Base-by-base conservation (phyloP, 257 asterid genomes). In the Ajuga chamaepitys region DNA sequence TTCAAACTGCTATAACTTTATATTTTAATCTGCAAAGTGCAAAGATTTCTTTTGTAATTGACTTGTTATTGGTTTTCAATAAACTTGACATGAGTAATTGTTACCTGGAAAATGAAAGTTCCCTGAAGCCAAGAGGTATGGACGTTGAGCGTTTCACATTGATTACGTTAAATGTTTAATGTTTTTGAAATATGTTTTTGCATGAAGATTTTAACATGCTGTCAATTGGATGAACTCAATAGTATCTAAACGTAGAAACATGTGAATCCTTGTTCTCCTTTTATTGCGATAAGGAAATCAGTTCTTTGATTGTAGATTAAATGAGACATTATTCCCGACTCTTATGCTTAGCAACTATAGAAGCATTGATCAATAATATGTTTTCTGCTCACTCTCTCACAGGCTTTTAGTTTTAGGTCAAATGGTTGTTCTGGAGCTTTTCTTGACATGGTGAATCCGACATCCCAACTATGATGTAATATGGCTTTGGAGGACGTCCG, bases 401-500 rank as follows among this genome's bases (percentile, higher is more conserved):
- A 83, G 89, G 76, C 86, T 83, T 45, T 62, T 83, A 4, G 51
- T 83, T 24, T 64, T 48, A 3, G 51, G 78, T 11, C 81, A 86
- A 37, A 68, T 81, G 75, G 79, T 83, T 60, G 81, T 77, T 62
- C 85, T 83, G 30, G 89, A 71, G 37, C 67, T 78, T 59, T 83
- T 83, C 80, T 73, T 83, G 76, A 71, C 80, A 57, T 83, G 86
- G 86, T 76, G 89, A 64, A 64, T 83, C 62, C 62, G 38, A 0
- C 81, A 81, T 75, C 89, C 86, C 13, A 83, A 83, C 75, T 81
- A 68, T 1, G 85, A 78, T 17, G 89, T 86, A 14, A 52, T 81
- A 3, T 83, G 89, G 89, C 82, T 83, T 2, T 83, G 89, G 89
- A 81, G 82, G 51, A 83, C 78, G 86, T 81, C 89, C 6, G 75